phyloP scores from a whole-genome alignment of 2,329 filamentous ascomycete species.

The Diaporthe batatas region DNA sequence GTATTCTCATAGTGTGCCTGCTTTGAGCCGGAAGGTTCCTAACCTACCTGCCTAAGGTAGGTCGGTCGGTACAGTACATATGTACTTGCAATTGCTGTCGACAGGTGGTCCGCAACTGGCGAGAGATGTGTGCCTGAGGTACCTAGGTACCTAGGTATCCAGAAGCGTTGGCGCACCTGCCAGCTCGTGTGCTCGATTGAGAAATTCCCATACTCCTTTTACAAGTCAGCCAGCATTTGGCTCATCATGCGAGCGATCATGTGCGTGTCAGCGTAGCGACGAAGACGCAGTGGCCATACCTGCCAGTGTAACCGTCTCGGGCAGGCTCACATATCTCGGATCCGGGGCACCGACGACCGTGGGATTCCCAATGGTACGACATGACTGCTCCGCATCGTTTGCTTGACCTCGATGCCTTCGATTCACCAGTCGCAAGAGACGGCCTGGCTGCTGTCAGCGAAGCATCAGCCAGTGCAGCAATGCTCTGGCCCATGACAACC shows the following conservation, averaged over 20 bases:
- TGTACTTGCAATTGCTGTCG: background rate
- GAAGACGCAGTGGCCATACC: background rate
- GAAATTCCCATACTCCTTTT: background rate
- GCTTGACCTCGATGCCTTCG: background rate
- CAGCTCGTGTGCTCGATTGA: background rate
- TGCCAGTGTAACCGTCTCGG: background rate
- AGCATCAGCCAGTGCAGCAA: constrained; percentile 53
- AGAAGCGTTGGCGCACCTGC: background rate
- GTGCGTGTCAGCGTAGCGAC: background rate
- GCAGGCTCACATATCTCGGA: background rate
- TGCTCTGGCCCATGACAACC: constrained; percentile 47
- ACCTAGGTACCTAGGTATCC: too few relatives aligned
- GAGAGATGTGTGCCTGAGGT: background rate
- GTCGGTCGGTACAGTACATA: too few relatives aligned
- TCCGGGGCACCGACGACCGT: background rate
- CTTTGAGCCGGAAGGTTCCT: background rate
- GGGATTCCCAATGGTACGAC: background rate
- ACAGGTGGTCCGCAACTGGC: constrained; percentile 16
- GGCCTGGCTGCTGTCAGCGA: constrained; percentile 50
- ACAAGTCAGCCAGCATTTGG: background rate
- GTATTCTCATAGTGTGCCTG: background rate
- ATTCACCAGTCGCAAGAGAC: background rate
- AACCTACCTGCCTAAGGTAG: too few relatives aligned
- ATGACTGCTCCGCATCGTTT: too few relatives aligned
- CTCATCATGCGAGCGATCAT: too few relatives aligned